phyloP scores from a whole-genome alignment of 208 protist species.

The Trypanosoma scelopori region DNA sequence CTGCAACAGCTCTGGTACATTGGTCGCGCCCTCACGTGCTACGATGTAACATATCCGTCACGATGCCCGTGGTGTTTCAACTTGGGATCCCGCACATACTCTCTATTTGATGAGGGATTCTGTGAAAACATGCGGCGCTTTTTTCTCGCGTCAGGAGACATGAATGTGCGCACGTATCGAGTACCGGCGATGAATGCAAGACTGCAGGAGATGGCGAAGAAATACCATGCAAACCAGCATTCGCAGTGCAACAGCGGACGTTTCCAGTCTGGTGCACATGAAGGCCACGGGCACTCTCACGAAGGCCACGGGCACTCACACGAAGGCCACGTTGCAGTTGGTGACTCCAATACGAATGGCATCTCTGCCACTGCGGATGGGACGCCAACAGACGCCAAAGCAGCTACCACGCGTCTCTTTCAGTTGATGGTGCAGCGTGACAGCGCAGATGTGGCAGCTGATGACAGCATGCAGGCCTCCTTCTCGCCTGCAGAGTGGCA shows the following conservation, averaged over 20 bases:
- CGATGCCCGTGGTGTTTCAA: conserved; percentile 70
- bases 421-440: conserved; percentile 29
- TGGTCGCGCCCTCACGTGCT: conserved; percentile 62
- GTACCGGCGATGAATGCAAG: conserved; percentile 57
- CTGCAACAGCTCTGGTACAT: conserved; percentile 48
- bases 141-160: conserved; percentile 35
- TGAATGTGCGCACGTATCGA: conserved; percentile 38
- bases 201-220: conserved; percentile 42
- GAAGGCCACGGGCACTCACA: neutral
- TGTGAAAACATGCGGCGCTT: conserved; percentile 50
- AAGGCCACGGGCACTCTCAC: conserved; percentile 9
- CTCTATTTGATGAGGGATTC: conserved; percentile 61
- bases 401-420: conserved; percentile 12
- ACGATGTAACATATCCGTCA: conserved; percentile 55
- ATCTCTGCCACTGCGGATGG: neutral
- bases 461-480: neutral
- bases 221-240: conserved; percentile 42
- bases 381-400: neutral
- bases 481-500: conserved; percentile 44
- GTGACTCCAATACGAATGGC: neutral
- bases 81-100: conserved; percentile 54
- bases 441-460: conserved; percentile 17
- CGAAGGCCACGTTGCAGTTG: no score
- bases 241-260: conserved; percentile 18
- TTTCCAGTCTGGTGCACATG: conserved; percentile 22